Base-by-base conservation (phyloP, 805 yeast genomes). In the Kodamaea neixiangensis region DNA sequence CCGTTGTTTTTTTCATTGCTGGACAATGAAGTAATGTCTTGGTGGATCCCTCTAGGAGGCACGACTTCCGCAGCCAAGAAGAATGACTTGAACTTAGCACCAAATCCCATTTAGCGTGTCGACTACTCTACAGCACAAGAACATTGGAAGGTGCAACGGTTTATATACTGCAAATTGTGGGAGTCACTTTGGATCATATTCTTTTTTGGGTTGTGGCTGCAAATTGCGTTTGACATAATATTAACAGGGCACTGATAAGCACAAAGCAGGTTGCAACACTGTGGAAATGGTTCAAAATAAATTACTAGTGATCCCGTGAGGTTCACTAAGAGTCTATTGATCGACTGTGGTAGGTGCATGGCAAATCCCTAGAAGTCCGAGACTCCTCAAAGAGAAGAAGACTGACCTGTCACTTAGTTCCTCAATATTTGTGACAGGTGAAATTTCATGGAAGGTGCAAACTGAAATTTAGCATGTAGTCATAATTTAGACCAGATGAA, bases 151-250 rank as follows among this genome's bases (percentile, higher is more conserved):
- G 18, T 35, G 14, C 9, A 5, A 9, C n/a, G 34, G 20, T n/a
- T n/a, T 9, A 25, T 25, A 14, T 10, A 9, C 13, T 17, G 22
- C 3, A 3, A 17, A 7, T 11, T 17, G 10, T 5, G 22, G 31
- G 45, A 25, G 31, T 4, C 31, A 25, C 31, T 25, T 5, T 7
- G 10, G 39, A 18, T 2, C 31, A 25, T 25, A 9, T 25, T 25
- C 25, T 44, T 44, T 46, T 46, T 33, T 47, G n/a, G 25, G 19
- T 46, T 48, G 51, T 48, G 51, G 51, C 51, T 48, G 51, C 51
- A 48, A 48, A 48, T 43, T 48, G 51, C 51, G 46, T 25, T 25
- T 25, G 31, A 25, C 11, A 3, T 25, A 25, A 13, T 25, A 25
- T 25, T 25, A 25, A 25, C 31, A 25, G 31, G 31, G 31, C 31